Conservation (phyloP, 768 basidiomycete species). For the Coprinopsis cinerea region DNA sequence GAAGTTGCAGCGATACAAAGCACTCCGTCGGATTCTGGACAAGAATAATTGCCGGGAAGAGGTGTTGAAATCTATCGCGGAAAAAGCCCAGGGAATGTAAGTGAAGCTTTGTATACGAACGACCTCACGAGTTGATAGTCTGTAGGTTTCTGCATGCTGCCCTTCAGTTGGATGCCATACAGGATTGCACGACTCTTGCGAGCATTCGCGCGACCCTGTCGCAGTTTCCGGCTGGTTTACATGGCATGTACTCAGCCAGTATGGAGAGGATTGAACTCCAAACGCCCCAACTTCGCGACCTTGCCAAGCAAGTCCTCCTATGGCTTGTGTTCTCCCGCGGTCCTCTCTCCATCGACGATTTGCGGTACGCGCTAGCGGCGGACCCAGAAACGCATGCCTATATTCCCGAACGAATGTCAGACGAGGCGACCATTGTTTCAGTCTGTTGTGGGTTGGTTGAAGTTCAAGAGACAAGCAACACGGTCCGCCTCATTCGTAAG, state of each 20-base stretch:
- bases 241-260: constrained; percentile 1
- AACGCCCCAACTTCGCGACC: neutral
- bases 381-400: neutral
- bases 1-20: neutral
- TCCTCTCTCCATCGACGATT: neutral
- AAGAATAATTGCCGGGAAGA: neutral
- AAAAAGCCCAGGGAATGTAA: constrained; percentile 2
- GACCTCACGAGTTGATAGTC: neutral
- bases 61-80: neutral
- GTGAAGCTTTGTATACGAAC: neutral
- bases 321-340: neutral
- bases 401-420: neutral
- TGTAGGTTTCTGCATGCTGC: constrained; percentile 5
- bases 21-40: neutral
- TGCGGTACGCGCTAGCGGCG: neutral
- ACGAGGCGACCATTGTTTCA: neutral
- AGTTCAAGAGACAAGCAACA: neutral
- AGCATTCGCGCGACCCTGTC: neutral
- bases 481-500: neutral
- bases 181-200: neutral
- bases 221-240: neutral
- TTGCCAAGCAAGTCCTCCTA: neutral
- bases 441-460: neutral
- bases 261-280: neutral
- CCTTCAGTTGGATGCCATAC: constrained; percentile 3